Base-by-base conservation (phyloP, 1,284 basidiomycete species). In the Lignosus rhinocerotis region DNA sequence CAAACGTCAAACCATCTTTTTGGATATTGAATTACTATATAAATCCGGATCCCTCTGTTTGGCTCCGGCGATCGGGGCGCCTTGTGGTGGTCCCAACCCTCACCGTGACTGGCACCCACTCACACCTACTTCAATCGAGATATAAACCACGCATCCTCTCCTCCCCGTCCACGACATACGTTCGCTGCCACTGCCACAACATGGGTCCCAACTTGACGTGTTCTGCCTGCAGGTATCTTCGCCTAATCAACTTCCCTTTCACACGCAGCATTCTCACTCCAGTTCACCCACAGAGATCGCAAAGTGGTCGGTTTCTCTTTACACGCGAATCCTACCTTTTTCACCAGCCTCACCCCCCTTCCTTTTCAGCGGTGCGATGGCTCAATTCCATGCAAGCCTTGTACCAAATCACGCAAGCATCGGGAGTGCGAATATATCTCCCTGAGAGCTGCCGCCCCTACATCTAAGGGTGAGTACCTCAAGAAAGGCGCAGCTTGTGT, bases 401-500 rank as follows among this genome's bases (percentile, higher is more conserved):
- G 70, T 43, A 66, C 65, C 8, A 69, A 67, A 43, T 67, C 70
- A 25, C 67, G 69, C 6, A 63, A 62, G 16, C 65, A 65, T 0
- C 55, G 68, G 2, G 62, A 68, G n/a, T 71, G 69, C 47, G 36
- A 49, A 0, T 71, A 70, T 47, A 61, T 59, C 14, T 21, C 53
- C 3, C 33, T 63, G 9, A 46, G 51, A 10, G 50, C 61, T 3
- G 32, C 62, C 11, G 50, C 60, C 1, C 49, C 62, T 9, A 57
- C 57, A 0, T 58, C 64, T 10, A 71, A 68, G 51, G 63, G 62
- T 9, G 63, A 67, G 42, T 65, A 69, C 10, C 53, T 71, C 32
- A 67, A 69, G 62, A 71, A 69, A 41, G 70, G 69, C 3, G 68
- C 66, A 14, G 70, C 70, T 1, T 71, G 70, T 53, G 57, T 59